Evolutionary conservation across 169 alveolate genomes (phyloP).

Genomic region (Nephromyces sp.): DNA sequence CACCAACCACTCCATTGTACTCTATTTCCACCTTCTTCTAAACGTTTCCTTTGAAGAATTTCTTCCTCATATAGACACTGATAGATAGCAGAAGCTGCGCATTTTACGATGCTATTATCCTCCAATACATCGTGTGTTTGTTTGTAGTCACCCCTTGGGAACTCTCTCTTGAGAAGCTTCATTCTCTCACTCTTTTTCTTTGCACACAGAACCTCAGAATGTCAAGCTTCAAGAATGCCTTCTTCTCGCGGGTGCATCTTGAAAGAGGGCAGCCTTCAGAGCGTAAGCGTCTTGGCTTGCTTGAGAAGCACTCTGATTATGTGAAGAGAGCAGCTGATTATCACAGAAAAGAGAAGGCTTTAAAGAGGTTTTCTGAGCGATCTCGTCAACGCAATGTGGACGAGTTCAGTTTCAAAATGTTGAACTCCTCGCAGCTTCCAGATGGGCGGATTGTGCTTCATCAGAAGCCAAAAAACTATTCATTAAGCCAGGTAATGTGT

Average conservation of each 20-base stretch:
- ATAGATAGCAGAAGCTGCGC: too few relatives aligned
- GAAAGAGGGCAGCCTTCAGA: conserved; percentile 12
- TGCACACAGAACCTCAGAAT: background rate
- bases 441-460: too few relatives aligned
- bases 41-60: too few relatives aligned
- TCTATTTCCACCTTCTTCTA: too few relatives aligned
- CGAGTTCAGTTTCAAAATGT: conserved; percentile 9
- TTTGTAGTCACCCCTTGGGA: too few relatives aligned
- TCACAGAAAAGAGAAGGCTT: conserved; percentile 12
- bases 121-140: too few relatives aligned
- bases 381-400: conserved; percentile 8
- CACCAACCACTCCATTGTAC: too few relatives aligned
- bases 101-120: too few relatives aligned
- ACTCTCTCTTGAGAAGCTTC: background rate
- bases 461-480: background rate
- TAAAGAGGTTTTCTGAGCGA: background rate
- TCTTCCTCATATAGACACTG: too few relatives aligned
- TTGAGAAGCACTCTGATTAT: conserved; percentile 20
- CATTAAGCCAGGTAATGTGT: background rate
- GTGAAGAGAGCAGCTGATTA: conserved; percentile 5
- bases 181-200: background rate
- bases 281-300: conserved; percentile 9
- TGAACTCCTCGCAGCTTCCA: too few relatives aligned
- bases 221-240: background rate
- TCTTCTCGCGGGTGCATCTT: background rate